Conservation (phyloP, 345 rosid genomes). For the Brassica rapa region DNA sequence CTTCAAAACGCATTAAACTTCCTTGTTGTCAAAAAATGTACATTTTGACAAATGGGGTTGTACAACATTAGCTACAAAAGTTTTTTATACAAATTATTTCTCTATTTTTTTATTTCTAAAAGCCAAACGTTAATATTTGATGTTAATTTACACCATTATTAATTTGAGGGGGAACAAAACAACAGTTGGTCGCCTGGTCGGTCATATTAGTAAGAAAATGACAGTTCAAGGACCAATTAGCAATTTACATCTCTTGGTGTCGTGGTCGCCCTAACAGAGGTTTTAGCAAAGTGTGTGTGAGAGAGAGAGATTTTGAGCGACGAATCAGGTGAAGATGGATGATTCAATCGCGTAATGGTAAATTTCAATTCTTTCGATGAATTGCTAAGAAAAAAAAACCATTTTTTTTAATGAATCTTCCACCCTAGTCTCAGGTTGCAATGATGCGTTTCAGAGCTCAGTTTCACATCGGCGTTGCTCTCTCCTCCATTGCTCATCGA, state of each 20-base stretch:
- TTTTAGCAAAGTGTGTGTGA: conserved; percentile 11
- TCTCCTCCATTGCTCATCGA: conserved; percentile 37
- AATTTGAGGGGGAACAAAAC: background rate
- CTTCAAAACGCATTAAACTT: background rate
- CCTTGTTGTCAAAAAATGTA: too few species aligned
- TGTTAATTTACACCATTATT: background rate
- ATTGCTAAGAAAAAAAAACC: background rate
- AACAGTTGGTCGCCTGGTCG: background rate
- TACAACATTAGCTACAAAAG: too few species aligned
- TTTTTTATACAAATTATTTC: too few species aligned
- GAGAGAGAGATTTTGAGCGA: conserved; percentile 13
- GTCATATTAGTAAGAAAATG: background rate
- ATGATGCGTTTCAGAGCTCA: conserved; percentile 27
- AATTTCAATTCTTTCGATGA: conserved; percentile 23
- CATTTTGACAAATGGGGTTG: too few species aligned
- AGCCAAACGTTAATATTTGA: too few species aligned
- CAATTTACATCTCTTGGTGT: background rate
- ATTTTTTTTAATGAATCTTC: conserved; percentile 14
- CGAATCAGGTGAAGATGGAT: conserved; percentile 10
- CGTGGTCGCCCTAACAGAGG: conserved; percentile 11
- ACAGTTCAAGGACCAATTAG: background rate
- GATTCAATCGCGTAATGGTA: conserved; percentile 10
- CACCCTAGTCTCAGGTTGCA: conserved; percentile 3
- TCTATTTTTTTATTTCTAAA: too few species aligned
- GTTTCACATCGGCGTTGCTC: conserved; percentile 23